Percentiles rank a stretch among this genome's conserved stretches.
Evolutionary conservation across 2,329 filamentous ascomycete genomes (phyloP).

Genomic region (Aphanocladium album): DNA sequence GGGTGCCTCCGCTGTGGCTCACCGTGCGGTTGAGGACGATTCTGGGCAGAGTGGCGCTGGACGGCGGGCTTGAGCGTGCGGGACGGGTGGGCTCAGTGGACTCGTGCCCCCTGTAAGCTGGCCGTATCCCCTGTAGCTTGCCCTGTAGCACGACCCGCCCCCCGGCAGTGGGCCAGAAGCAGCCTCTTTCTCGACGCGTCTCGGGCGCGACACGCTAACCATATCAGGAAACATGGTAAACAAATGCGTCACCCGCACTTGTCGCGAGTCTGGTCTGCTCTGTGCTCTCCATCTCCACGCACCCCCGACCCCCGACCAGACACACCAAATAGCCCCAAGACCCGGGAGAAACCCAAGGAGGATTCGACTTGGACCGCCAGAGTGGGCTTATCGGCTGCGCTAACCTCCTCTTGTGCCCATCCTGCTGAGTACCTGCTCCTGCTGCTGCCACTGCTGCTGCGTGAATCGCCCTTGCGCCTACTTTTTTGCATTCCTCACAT

Average conservation of each 20-base stretch:
- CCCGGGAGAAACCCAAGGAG: slow-evolving; percentile 6
- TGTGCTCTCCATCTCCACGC: slow-evolving; percentile 11
- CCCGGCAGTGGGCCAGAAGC: slow-evolving; percentile 13
- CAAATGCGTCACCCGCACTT: slow-evolving; percentile 32
- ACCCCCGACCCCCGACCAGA: too few relatives aligned
- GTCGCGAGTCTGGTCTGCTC: not conserved
- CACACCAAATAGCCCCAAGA: slow-evolving; percentile 4
- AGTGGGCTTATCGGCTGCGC: slow-evolving; percentile 7
- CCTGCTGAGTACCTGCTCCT: not conserved
- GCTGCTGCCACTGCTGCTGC: not conserved
- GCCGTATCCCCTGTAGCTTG: not conserved
- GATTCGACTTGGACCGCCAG: not conserved
- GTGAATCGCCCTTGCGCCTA: not conserved
- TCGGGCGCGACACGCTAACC: slow-evolving; percentile 27
- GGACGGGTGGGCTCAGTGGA: not conserved
- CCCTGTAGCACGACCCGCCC: not conserved
- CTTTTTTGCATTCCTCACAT: slow-evolving; percentile 9
- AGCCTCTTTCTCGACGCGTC: slow-evolving; percentile 25
- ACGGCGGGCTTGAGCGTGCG: not conserved
- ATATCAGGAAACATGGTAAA: slow-evolving; percentile 28
- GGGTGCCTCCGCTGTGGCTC: not conserved
- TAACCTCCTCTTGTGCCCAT: slow-evolving; percentile 1
- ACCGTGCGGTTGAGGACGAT: not conserved
- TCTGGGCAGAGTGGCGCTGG: not conserved
- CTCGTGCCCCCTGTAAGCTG: not conserved